These are phyloP conservation scores for Fusarium pseudoanthophilum DNA, from an alignment of 2,329 filamentous ascomycete species.

Conservation along the genomic window DNA sequence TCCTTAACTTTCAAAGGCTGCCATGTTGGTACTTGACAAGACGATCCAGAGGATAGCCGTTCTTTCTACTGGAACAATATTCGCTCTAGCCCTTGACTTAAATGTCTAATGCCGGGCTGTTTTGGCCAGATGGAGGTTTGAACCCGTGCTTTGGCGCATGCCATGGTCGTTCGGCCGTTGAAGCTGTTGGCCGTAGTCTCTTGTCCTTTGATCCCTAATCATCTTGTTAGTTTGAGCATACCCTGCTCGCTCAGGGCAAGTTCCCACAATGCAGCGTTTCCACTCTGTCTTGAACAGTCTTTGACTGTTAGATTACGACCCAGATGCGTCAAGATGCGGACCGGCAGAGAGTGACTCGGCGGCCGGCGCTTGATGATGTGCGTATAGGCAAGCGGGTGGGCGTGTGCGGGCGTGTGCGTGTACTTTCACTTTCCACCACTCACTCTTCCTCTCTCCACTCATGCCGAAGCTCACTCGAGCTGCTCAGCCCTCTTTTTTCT, in stretches of 20 bases:
- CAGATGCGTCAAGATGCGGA: slow-evolving; percentile 30
- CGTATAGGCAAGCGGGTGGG: slow-evolving; percentile 42
- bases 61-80: slow-evolving; percentile 52
- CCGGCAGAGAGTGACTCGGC: slow-evolving; percentile 38
- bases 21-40: slow-evolving; percentile 49
- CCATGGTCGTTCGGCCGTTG: background rate
- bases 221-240: slow-evolving; percentile 16
- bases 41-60: slow-evolving; percentile 54
- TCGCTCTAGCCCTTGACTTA: slow-evolving; percentile 35
- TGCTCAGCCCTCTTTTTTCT: slow-evolving; percentile 36
- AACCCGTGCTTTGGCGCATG: slow-evolving; percentile 9
- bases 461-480: slow-evolving; percentile 35
- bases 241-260: slow-evolving; percentile 27
- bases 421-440: slow-evolving; percentile 36
- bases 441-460: slow-evolving; percentile 31
- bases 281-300: slow-evolving; percentile 20
- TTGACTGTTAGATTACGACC: slow-evolving; percentile 19
- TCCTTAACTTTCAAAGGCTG: slow-evolving; percentile 27
- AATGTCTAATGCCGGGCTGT: slow-evolving; percentile 33
- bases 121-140: slow-evolving; percentile 27
- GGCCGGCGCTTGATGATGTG: slow-evolving; percentile 44
- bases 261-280: slow-evolving; percentile 23
- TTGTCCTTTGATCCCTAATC: slow-evolving; percentile 18
- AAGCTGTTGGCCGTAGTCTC: slow-evolving; percentile 27
- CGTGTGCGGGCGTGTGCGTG: slow-evolving; percentile 40